Evolutionary conservation across 169 alveolate genomes (phyloP), one percentile per base, ranked within the genome.

Genomic region (Cryptosporidium xiaoi): DNA sequence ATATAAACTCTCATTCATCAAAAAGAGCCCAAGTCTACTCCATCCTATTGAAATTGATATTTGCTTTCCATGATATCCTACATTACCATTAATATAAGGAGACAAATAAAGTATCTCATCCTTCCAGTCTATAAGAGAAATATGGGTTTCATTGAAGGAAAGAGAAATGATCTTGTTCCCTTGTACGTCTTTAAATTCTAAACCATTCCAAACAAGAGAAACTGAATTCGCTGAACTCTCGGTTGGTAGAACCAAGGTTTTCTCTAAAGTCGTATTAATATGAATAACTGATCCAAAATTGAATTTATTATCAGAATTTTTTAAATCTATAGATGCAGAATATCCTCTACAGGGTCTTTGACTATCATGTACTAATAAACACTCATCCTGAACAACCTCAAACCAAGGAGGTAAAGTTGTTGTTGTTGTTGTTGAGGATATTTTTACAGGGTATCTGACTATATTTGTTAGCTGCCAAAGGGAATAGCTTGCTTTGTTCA

Each of bases 321-420:
- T 8, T 8, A 8, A 40, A 8, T 40, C 48, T 16, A 60, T n/a
- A 15, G 50, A 18, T 16, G 64, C 77, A 31, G 58, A 16, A 44
- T 44, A 24, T 8, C 87, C 87, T 15, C 71, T 56, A 48, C 87
- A 77, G 10, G 87, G 87, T 4, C 46, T 33, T 7, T 20, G 64
- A 10, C 44, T 15, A 24, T 2, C 31, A 13, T n/a, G 20, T n/a
- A n/a, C 6, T 2, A 77, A 53, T 24, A 27, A 20, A 46, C 87
- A 77, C 20, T 77, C 64, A 8, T 77, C 87, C 33, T 56, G 36
- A 62, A 77, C 64, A 31, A 46, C 71, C 5, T 66, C 55, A 44
- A 40, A 77, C 87, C 87, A 77, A n/a, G 87, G 87, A 16, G 48
- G 31, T 6, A 29, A n/a, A 20, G 87, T 77, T 15, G 87, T 77